A percentile compares a stretch with the other conserved stretches of the same genome.
Evolutionary conservation across 768 basidiomycete species (phyloP).

Genomic region (Xerocomus brunneocitrinus): DNA sequence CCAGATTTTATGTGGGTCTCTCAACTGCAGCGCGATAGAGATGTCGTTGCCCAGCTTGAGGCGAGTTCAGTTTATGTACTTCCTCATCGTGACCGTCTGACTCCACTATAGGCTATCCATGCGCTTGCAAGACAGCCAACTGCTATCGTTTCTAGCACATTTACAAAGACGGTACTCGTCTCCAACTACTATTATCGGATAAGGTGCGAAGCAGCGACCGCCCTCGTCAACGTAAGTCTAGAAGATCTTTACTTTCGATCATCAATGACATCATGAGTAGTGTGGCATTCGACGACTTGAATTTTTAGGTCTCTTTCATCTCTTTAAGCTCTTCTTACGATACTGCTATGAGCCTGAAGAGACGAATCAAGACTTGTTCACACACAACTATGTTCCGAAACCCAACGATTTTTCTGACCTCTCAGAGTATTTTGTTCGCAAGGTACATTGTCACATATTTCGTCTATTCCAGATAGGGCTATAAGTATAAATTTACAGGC

Average conservation of each 20-base stretch:
- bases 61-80: constrained; percentile 40
- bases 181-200: constrained; percentile 95
- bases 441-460: constrained; percentile 44
- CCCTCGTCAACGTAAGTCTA: constrained; percentile 68
- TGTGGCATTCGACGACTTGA: constrained; percentile 81
- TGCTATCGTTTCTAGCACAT: constrained; percentile 81
- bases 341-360: constrained; percentile 90
- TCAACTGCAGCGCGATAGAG: constrained; percentile 90
- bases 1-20: constrained; percentile 99
- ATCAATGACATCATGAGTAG: constrained; percentile 37
- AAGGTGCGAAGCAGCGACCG: constrained; percentile 88
- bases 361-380: constrained; percentile 74
- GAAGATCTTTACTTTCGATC: constrained; percentile 3
- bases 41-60: constrained; percentile 96
- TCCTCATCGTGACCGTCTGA: constrained; percentile 3
- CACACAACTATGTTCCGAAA: constrained; percentile 86
- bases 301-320: constrained; percentile 88
- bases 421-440: constrained; percentile 90
- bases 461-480: constrained; percentile 1
- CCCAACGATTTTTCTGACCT: constrained; percentile 93
- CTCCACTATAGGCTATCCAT: constrained; percentile 72
- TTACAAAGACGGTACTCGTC: constrained; percentile 91
- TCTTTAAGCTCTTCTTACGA: constrained; percentile 90
- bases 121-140: constrained; percentile 80
- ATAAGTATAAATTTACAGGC: constrained; percentile 40